Evolutionary conservation across 2,329 filamentous ascomycete species (phyloP), one percentile per base, ranked within the genome.

Genomic region (Tolypocladium amazonense): DNA sequence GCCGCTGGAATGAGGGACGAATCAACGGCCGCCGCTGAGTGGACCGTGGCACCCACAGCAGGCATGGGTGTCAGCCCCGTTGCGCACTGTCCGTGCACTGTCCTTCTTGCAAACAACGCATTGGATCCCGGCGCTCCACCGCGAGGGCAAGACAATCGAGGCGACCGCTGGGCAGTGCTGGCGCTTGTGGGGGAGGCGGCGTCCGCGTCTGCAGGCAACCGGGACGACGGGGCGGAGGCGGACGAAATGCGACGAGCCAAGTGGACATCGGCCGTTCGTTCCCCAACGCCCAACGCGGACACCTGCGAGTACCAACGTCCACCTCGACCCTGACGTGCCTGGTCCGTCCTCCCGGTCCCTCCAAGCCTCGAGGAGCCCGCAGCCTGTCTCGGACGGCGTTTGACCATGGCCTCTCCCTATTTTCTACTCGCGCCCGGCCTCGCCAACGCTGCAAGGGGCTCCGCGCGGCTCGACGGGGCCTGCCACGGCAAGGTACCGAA

Each of bases 1-100:
- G 55, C 39, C 37, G 45, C 47, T 60, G 59, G 56, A 60, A 60
- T 60, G 59, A 58, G 56, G 39, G 33, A 55, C 45, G 45, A 57
- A 57, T 45, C 45, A 57, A 60, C 45, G 50, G 30, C 15, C 25
- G 50, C 38, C 33, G 35, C 38, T 58, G 59, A 58, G 55, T 60
- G 59, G 59, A 30, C 41, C 15, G 14, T 20, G 27, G 30, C 37
- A 39, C 56, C 50, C 56, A 58, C 55, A 55, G 38, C 55, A 27
- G 37, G 56, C 50, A 57, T 30, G 52, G 59, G 50, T 23, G 56
- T 52, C 58, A 56, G 53, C 53, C 53, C 52, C 53, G 41, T 33
- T 14, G 27, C 39, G 41, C 54, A 54, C 58, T 23, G 45, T 59
- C 37, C 52, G 12, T 23, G 35, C 58, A 59, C 58, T 57, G 58